phyloP scores from a whole-genome alignment of 495 filamentous ascomycete genomes.

The Penicillium salamii region DNA sequence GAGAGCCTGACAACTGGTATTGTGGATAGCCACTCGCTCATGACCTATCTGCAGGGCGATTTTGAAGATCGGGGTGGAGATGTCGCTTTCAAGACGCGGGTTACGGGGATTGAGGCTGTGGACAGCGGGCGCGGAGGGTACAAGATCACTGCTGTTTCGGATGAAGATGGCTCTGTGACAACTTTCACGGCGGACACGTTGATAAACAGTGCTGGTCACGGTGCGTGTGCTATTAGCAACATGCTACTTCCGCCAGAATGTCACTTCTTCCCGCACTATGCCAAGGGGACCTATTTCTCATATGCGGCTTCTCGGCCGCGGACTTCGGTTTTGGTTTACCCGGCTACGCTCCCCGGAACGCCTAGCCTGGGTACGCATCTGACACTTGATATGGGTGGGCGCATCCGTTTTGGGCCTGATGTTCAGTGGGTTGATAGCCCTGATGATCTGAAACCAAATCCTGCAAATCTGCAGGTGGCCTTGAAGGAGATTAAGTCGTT shows the following conservation, averaged over 20 bases:
- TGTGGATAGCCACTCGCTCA: conserved; percentile 79
- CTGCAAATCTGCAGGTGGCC: conserved; percentile 61
- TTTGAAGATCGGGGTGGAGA: conserved; percentile 79
- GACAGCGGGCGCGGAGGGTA: conserved; percentile 47
- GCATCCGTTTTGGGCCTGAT: conserved; percentile 90
- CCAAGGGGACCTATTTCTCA: conserved; percentile 94
- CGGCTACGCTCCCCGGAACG: conserved; percentile 72
- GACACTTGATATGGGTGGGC: conserved; percentile 82
- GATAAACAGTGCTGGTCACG: conserved; percentile 83
- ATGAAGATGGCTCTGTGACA: conserved; percentile 38
- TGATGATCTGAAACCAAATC: conserved; percentile 51
- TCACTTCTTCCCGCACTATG: conserved; percentile 67
- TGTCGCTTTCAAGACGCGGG: conserved; percentile 60
- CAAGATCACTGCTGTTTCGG: conserved; percentile 48
- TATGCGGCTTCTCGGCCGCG: conserved; percentile 64
- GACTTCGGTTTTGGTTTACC: conserved; percentile 79
- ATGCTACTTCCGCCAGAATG: conserved; percentile 65
- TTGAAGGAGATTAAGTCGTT: conserved; percentile 73
- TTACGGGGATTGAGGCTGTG: conserved; percentile 57
- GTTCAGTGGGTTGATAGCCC: conserved; percentile 85
- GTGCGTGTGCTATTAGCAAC: conserved; percentile 75
- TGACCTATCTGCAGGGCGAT: conserved; percentile 72
- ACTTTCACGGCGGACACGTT: conserved; percentile 70
- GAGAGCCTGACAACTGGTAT: conserved; percentile 87
- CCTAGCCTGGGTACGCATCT: conserved; percentile 91